Base-by-base conservation (phyloP, 2,329 filamentous ascomycete genomes). In the Penicillium sp. region DNA sequence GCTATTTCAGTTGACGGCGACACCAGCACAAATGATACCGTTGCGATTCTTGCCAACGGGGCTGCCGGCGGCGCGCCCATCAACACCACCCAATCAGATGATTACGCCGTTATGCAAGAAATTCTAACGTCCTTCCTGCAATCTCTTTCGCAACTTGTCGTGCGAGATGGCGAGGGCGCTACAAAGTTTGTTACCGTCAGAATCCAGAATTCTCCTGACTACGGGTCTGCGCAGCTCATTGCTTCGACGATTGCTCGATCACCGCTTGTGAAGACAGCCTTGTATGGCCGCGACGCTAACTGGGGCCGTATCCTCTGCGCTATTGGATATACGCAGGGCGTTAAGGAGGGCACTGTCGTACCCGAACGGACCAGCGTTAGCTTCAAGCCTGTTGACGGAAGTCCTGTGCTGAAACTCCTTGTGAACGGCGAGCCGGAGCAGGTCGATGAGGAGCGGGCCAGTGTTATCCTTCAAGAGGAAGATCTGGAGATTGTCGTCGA, bases 221-320 rank as follows among this genome's bases (percentile, higher is more conserved):
- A 91, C 72, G 81, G 84, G 52, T 90, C 88, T 51, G 93, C 92
- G 1, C 88, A 91, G 60, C 86, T 89, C 73, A 89, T 97, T 64
- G 95, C 93, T 11, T 91, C 90, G 65, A 90, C 91, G 51, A 97
- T 99, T 74, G 93, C 95, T 17, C 88, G 90, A 55, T 97, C 93
- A 0, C 92, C 95, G 8, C 87, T 99, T 13, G 95, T 99, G 70
- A 99, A 99, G 84, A 99, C 95, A 0, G 95, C 95, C 0, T 84
- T 99, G 46, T 99, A 99, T 78, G 95, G 95, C 67, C 92, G 93
- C 76, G 95, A 99, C 75, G 95, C 95, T 19, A 99, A 99, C 83
- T 99, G 95, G 95, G 95, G 95, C 38, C 92, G 95, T 58, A 96
- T 99, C 65, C 85, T 98, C 30, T 98, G 95, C 76, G 94, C 95